Percentiles rank a stretch among this genome's conserved stretches.
These are phyloP conservation scores for Mollisia scopiformis DNA, from an alignment of 2,329 filamentous ascomycete genomes.

Conservation along the genomic window DNA sequence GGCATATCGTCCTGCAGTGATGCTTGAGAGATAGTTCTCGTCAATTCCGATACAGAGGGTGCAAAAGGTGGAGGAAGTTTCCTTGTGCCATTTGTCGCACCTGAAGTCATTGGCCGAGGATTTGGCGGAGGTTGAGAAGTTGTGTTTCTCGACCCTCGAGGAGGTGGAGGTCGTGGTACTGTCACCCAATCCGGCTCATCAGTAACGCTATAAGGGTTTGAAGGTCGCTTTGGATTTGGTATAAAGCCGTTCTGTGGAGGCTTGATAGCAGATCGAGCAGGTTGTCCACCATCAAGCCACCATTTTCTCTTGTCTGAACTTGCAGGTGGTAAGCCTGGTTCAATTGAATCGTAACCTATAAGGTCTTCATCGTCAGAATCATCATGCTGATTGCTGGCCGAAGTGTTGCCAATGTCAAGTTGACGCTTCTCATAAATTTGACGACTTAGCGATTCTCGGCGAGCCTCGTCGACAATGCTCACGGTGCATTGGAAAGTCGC, in stretches of 20 bases:
- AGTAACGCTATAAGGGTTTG: slow-evolving; percentile 79
- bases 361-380: slow-evolving; percentile 79
- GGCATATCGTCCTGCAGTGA: slow-evolving; percentile 16
- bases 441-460: slow-evolving; percentile 72
- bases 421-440: slow-evolving; percentile 73
- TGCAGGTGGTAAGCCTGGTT: slow-evolving; percentile 72
- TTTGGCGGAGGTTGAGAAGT: slow-evolving; percentile 39
- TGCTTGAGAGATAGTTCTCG: slow-evolving; percentile 21
- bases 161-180: slow-evolving; percentile 47
- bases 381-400: slow-evolving; percentile 60
- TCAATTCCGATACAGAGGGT: slow-evolving; percentile 16
- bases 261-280: slow-evolving; percentile 72
- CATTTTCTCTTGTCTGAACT: slow-evolving; percentile 71
- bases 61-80: slow-evolving; percentile 36
- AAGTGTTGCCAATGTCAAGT: slow-evolving; percentile 65
- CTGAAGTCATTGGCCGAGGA: slow-evolving; percentile 11
- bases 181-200: slow-evolving; percentile 86
- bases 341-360: slow-evolving; percentile 79
- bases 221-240: slow-evolving; percentile 73
- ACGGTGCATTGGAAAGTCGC: slow-evolving; percentile 85
- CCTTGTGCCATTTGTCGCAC: slow-evolving; percentile 24
- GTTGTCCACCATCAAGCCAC: slow-evolving; percentile 72
- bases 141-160: background rate
- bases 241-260: slow-evolving; percentile 65
- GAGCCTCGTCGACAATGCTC: slow-evolving; percentile 75